These are phyloP conservation scores for Ulota crispa DNA, from an alignment of 225 moss, liverwort and hornwort genomes.

Conservation along the genomic window DNA sequence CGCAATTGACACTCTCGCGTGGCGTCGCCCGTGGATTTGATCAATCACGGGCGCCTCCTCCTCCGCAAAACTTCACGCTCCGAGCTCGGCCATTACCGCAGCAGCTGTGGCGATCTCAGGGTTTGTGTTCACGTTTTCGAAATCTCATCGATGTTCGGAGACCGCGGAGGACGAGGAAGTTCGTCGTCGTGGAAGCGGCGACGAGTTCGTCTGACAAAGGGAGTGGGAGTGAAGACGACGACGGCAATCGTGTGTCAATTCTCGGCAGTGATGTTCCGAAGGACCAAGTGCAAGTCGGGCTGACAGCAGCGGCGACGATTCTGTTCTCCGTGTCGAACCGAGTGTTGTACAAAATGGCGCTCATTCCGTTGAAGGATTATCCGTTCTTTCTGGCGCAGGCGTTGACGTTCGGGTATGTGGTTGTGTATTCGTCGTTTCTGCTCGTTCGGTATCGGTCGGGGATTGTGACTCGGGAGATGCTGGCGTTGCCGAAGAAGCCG, in stretches of 20 bases:
- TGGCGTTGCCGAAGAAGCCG: constrained; percentile 35
- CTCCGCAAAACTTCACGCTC: neutral
- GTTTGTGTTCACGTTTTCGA: no score
- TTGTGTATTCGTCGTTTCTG: constrained; percentile 22
- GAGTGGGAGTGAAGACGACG: no score
- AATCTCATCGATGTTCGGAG: neutral
- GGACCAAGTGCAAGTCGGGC: neutral
- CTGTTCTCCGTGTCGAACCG: constrained; percentile 30
- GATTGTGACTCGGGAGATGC: constrained; percentile 30
- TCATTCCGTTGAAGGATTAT: constrained; percentile 22
- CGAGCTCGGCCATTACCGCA: neutral
- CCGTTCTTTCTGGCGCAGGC: constrained; percentile 34
- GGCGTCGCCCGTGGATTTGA: neutral
- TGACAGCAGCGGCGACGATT: constrained; percentile 13
- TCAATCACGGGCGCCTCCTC: neutral
- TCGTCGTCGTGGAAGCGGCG: neutral
- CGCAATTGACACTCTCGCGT: neutral
- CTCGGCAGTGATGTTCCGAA: neutral
- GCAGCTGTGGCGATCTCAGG: neutral
- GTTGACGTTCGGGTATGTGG: constrained; percentile 23
- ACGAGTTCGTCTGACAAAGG: neutral
- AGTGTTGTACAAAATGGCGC: constrained; percentile 34
- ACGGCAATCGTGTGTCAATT: neutral
- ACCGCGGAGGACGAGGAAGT: neutral
- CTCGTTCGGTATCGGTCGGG: constrained; percentile 14